phyloP scores from a whole-genome alignment of 495 filamentous ascomycete genomes.

The Apiosordaria backusii region DNA sequence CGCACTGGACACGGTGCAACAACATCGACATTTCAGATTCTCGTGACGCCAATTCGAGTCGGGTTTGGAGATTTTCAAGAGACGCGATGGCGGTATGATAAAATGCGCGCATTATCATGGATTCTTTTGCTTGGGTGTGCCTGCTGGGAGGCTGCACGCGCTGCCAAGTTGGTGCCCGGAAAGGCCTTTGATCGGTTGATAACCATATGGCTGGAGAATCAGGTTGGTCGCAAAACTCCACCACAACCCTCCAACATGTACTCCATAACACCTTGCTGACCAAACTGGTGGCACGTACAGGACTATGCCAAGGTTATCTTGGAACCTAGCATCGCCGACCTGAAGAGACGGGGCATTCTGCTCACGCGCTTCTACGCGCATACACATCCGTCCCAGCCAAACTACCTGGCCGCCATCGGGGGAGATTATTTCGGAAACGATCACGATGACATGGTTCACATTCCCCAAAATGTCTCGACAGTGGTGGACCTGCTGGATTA shows the following conservation, averaged over 20 bases:
- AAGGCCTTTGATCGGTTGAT: conserved; percentile 63
- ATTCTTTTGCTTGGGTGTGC: conserved; percentile 40
- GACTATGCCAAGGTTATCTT: conserved; percentile 51
- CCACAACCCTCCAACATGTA: conserved; percentile 5
- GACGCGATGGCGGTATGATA: conserved; percentile 14
- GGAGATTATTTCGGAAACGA: conserved; percentile 70
- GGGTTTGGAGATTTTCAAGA: not conserved
- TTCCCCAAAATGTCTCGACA: conserved; percentile 64
- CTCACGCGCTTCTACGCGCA: conserved; percentile 60
- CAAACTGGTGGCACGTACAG: conserved; percentile 29
- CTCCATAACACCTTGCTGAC: not conserved
- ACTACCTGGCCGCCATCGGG: conserved; percentile 51
- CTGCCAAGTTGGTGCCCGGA: conserved; percentile 43
- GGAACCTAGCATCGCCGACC: conserved; percentile 50
- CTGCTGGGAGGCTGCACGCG: conserved; percentile 5
- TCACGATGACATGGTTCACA: conserved; percentile 56
- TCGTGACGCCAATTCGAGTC: not conserved
- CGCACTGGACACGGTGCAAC: not conserved
- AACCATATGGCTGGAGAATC: conserved; percentile 70
- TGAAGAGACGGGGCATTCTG: conserved; percentile 59
- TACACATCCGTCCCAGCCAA: conserved; percentile 53
- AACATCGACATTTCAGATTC: not conserved
- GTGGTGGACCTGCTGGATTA: conserved; percentile 64
- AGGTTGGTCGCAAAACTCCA: conserved; percentile 26
- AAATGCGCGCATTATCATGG: conserved; percentile 13